These are phyloP conservation scores for Rosa lucieae DNA, from an alignment of 306 rosid species.

Conservation along the genomic window DNA sequence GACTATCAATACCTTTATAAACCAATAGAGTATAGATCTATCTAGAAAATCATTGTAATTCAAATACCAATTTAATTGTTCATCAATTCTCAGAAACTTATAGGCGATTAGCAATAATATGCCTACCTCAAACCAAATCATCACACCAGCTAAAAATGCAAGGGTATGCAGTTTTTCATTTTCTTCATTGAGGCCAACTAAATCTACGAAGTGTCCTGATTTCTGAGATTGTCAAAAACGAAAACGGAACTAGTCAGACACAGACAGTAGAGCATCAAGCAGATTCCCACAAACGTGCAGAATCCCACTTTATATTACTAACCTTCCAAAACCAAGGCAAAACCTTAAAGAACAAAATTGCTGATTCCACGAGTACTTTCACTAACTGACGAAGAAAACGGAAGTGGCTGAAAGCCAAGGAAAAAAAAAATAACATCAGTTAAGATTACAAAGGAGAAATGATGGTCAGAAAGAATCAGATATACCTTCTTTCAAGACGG, in stretches of 20 bases:
- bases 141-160: slow-evolving; percentile 73
- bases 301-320: slow-evolving; percentile 27
- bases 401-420: slow-evolving; percentile 64
- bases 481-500: slow-evolving; percentile 88
- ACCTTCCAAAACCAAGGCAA: slow-evolving; percentile 99
- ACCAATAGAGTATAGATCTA: neutral
- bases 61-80: neutral
- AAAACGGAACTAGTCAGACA: neutral
- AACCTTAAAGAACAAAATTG: slow-evolving; percentile 66
- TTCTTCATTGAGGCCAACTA: slow-evolving; percentile 70
- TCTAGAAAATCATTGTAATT: slow-evolving; percentile 10
- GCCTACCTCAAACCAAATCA: slow-evolving; percentile 88
- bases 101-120: slow-evolving; percentile 9
- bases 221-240: slow-evolving; percentile 51
- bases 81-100: neutral
- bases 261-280: slow-evolving; percentile 23
- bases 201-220: slow-evolving; percentile 62
- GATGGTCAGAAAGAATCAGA: neutral
- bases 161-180: slow-evolving; percentile 90
- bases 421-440: slow-evolving; percentile 18
- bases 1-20: neutral
- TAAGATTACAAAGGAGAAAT: neutral
- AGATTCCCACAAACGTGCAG: slow-evolving; percentile 16
- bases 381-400: slow-evolving; percentile 78
- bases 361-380: slow-evolving; percentile 68